Conservation (phyloP, 2,329 filamentous ascomycete species). For the Phaeomoniella chlamydospora region DNA sequence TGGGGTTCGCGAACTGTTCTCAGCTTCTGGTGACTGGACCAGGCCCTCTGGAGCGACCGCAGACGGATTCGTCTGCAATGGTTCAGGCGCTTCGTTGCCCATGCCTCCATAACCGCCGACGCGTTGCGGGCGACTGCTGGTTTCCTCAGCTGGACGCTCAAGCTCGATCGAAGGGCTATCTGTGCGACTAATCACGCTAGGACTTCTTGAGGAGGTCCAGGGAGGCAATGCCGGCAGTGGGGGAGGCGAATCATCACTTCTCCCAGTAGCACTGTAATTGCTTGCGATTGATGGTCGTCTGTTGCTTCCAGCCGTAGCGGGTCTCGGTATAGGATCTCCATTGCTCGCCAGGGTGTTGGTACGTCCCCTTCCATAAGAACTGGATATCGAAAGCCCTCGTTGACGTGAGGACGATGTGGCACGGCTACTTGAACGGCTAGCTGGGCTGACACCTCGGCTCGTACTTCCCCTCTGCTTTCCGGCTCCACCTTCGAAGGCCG, state of each 20-base stretch:
- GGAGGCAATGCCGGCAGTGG: constrained; percentile 13
- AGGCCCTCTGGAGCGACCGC: not conserved
- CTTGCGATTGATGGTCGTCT: constrained; percentile 19
- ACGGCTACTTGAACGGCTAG: constrained; percentile 18
- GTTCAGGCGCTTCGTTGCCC: not conserved
- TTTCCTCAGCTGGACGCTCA: constrained; percentile 12
- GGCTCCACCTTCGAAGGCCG: constrained; percentile 1
- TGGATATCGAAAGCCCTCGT: constrained; percentile 22
- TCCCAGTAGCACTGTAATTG: constrained; percentile 14
- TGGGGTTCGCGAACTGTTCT: not conserved
- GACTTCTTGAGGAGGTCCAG: not conserved
- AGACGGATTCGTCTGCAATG: not conserved
- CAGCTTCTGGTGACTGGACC: not conserved
- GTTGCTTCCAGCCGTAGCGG: constrained; percentile 17
- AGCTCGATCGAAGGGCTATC: constrained; percentile 6
- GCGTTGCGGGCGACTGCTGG: constrained; percentile 11
- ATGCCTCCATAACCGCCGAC: constrained; percentile 4
- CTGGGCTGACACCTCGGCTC: not conserved
- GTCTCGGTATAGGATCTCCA: constrained; percentile 8
- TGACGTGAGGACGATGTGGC: constrained; percentile 17
- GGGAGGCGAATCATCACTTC: constrained; percentile 17
- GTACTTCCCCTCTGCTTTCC: constrained; percentile 1
- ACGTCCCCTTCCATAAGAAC: constrained; percentile 8
- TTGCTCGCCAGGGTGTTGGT: not conserved
- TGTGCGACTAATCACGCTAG: not conserved